These are phyloP conservation scores for Lachnellula subtilissima DNA, from an alignment of 2,329 filamentous ascomycete genomes.

Conservation along the genomic window DNA sequence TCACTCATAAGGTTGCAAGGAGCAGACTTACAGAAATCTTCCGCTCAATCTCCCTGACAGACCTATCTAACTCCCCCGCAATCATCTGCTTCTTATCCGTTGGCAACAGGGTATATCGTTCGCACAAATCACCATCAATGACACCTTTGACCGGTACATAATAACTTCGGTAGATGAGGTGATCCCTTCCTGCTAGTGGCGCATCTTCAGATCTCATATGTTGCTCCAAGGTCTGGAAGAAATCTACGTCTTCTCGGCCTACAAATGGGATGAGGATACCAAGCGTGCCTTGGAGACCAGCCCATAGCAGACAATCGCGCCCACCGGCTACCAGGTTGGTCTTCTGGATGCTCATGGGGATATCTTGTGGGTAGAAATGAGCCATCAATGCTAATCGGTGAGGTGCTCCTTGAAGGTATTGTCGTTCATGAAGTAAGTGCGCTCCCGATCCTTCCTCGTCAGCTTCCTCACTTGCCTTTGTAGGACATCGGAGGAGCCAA, in stretches of 20 bases:
- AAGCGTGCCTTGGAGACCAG: constrained; percentile 88
- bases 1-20: neutral
- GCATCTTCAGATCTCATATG: constrained; percentile 82
- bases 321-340: constrained; percentile 86
- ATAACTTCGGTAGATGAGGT: constrained; percentile 92
- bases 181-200: constrained; percentile 85
- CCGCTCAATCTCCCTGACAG: constrained; percentile 87
- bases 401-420: constrained; percentile 84
- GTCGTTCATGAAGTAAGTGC: constrained; percentile 84
- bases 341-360: constrained; percentile 86
- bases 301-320: constrained; percentile 88
- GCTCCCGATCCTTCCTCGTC: constrained; percentile 89
- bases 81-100: constrained; percentile 94
- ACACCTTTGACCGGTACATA: constrained; percentile 95
- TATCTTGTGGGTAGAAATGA: constrained; percentile 87
- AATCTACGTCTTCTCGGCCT: constrained; percentile 89
- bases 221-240: constrained; percentile 91
- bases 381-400: constrained; percentile 80
- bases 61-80: constrained; percentile 85
- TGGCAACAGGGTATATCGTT: constrained; percentile 78
- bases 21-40: constrained; percentile 67
- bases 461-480: constrained; percentile 80
- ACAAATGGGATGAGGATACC: constrained; percentile 91
- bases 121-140: constrained; percentile 94
- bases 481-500: constrained; percentile 83